Percentiles rank a stretch among this genome's conserved stretches.
phyloP scores from a whole-genome alignment of 2,329 filamentous ascomycete genomes.

The Monilinia fructicola region DNA sequence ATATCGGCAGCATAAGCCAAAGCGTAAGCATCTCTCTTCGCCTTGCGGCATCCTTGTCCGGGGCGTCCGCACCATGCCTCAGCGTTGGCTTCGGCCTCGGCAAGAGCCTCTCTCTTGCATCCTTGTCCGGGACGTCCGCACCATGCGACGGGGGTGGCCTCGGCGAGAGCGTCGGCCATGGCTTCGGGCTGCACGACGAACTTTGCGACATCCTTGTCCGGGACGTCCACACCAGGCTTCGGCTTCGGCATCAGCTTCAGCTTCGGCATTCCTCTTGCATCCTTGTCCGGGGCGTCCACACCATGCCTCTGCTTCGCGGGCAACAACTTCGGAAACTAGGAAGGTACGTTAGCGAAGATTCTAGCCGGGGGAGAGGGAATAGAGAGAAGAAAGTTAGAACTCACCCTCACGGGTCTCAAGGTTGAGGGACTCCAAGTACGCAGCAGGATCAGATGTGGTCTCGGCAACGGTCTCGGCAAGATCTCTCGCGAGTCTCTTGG shows the following conservation, averaged over 20 bases:
- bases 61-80: slow-evolving; percentile 27
- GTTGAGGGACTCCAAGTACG: slow-evolving; percentile 14
- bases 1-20: slow-evolving; percentile 28
- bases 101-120: slow-evolving; percentile 30
- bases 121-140: slow-evolving; percentile 28
- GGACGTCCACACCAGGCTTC: slow-evolving; percentile 16
- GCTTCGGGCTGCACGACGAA: background rate
- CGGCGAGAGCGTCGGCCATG: slow-evolving; percentile 29
- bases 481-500: slow-evolving; percentile 25
- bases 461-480: slow-evolving; percentile 20
- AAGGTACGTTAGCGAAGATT: background rate
- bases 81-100: slow-evolving; percentile 26
- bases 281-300: slow-evolving; percentile 21
- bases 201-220: slow-evolving; percentile 18
- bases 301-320: slow-evolving; percentile 24
- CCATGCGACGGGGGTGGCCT: slow-evolving; percentile 32
- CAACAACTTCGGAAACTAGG: slow-evolving; percentile 20
- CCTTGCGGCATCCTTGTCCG: slow-evolving; percentile 32
- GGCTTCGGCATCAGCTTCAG: background rate
- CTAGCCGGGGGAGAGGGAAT: background rate
- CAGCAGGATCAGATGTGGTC: slow-evolving; percentile 1
- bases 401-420: slow-evolving; percentile 21
- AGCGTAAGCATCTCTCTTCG: slow-evolving; percentile 26
- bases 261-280: slow-evolving; percentile 1
- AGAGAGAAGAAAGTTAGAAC: background rate